Conservation (phyloP, 148 eudicot genomes). For the Agrostemma githago region DNA sequence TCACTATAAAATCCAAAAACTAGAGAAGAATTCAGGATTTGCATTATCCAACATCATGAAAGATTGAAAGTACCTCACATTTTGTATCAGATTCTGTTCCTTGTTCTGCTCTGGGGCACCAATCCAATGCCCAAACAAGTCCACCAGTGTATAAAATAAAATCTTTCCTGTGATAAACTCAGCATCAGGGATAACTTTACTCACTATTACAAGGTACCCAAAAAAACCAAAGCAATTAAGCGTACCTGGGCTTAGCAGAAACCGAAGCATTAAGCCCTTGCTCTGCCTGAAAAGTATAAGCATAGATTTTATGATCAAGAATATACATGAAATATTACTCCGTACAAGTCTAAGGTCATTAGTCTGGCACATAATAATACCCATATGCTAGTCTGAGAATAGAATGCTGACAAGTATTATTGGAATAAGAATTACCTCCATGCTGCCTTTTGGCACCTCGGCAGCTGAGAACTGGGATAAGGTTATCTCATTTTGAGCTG, state of each 20-base stretch:
- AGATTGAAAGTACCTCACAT: slow-evolving; percentile 70
- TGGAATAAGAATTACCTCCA: slow-evolving; percentile 11
- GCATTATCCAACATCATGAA: not conserved
- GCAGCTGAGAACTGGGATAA: slow-evolving; percentile 79
- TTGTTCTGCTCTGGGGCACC: slow-evolving; percentile 69
- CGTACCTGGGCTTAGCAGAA: slow-evolving; percentile 23
- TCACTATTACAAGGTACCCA: not conserved
- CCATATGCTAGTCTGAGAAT: not conserved
- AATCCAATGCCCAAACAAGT: slow-evolving; percentile 78
- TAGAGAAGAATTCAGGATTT: not conserved
- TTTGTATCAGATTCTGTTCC: slow-evolving; percentile 32
- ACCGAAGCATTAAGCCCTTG: not conserved
- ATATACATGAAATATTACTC: not conserved
- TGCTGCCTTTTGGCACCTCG: slow-evolving; percentile 58
- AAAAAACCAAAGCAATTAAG: not conserved
- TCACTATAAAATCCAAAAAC: not conserved
- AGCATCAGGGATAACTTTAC: slow-evolving; percentile 19
- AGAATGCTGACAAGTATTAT: not conserved
- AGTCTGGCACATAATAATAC: not conserved
- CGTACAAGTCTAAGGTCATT: not conserved
- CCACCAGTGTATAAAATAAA: slow-evolving; percentile 84
- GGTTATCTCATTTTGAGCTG: slow-evolving; percentile 34
- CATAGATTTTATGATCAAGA: slow-evolving; percentile 6
- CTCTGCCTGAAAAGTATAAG: slow-evolving; percentile 24
- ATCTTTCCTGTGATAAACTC: slow-evolving; percentile 67